phyloP scores from a whole-genome alignment of 805 yeast species.

The Ogataea saltuana region DNA sequence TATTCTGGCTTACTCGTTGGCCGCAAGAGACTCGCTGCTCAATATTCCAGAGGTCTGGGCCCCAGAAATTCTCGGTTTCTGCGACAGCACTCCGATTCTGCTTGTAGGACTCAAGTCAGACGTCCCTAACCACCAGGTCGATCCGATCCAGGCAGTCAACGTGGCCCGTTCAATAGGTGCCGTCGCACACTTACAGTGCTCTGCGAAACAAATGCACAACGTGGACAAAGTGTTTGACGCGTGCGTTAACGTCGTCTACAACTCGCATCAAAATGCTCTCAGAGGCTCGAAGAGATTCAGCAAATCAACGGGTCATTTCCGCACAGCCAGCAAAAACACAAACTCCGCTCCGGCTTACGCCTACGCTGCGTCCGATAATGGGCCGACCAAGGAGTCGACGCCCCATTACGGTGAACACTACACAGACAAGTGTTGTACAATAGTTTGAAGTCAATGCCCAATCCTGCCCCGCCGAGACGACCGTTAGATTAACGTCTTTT shows the following conservation, averaged over 20 bases:
- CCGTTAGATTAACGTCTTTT: slow-evolving; percentile 5
- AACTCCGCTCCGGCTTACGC: slow-evolving; percentile 10
- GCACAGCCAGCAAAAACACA: slow-evolving; percentile 23
- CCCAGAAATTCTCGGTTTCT: slow-evolving; percentile 82
- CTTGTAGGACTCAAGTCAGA: slow-evolving; percentile 86
- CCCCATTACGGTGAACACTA: slow-evolving; percentile 10
- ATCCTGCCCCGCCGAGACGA: neutral
- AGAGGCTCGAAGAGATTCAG: slow-evolving; percentile 22
- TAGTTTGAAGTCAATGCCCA: slow-evolving; percentile 4
- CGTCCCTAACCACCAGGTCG: slow-evolving; percentile 40
- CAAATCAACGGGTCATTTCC: slow-evolving; percentile 23
- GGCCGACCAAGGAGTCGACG: slow-evolving; percentile 3
- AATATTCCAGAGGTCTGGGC: slow-evolving; percentile 83
- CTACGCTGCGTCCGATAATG: slow-evolving; percentile 4
- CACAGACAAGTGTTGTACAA: slow-evolving; percentile 12
- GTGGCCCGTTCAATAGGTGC: slow-evolving; percentile 57
- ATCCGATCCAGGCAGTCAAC: slow-evolving; percentile 27
- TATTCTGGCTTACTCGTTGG: slow-evolving; percentile 74
- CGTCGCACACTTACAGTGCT: slow-evolving; percentile 72
- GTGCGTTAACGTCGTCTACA: slow-evolving; percentile 39
- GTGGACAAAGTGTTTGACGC: slow-evolving; percentile 65
- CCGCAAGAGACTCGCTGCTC: slow-evolving; percentile 59
- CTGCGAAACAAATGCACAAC: slow-evolving; percentile 70
- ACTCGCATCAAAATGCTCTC: slow-evolving; percentile 18
- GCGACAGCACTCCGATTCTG: slow-evolving; percentile 75